Evolutionary conservation across 2,329 filamentous ascomycete species (phyloP).

Genomic region (Fusarium virguliforme): DNA sequence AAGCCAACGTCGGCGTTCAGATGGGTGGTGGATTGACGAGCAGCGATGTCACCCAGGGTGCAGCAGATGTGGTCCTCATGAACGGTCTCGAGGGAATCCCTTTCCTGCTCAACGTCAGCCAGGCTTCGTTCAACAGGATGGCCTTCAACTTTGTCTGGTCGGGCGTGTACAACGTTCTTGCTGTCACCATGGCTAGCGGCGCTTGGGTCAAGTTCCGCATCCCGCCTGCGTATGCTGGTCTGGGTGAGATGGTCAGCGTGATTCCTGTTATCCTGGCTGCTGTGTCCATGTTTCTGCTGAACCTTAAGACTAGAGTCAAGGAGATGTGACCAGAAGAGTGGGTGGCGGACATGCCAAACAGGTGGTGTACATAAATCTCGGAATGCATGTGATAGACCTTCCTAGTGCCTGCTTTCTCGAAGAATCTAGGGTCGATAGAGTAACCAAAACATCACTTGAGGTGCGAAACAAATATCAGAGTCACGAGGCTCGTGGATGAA

Average conservation of each 20-base stretch:
- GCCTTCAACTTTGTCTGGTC: conserved; percentile 72
- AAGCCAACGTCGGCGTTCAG: conserved; percentile 73
- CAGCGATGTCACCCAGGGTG: conserved; percentile 64
- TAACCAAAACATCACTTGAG: too few relatives aligned
- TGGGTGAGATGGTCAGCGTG: conserved; percentile 11
- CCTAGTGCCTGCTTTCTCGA: too few relatives aligned
- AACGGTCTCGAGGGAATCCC: conserved; percentile 62
- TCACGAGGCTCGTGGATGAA: too few relatives aligned
- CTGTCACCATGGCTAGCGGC: conserved; percentile 73
- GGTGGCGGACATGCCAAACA: background rate
- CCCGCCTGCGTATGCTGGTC: conserved; percentile 1
- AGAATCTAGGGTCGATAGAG: too few relatives aligned
- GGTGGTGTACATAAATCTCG: background rate
- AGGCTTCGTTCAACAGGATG: conserved; percentile 55
- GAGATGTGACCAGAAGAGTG: background rate
- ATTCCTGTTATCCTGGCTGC: conserved; percentile 7
- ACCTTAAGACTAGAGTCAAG: conserved; percentile 1
- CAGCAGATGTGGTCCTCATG: conserved; percentile 57
- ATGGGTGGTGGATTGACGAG: conserved; percentile 62
- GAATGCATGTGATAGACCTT: too few relatives aligned
- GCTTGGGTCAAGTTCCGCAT: conserved; percentile 68
- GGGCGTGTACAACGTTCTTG: conserved; percentile 72
- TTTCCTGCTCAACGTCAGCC: conserved; percentile 64
- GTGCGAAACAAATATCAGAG: too few relatives aligned
- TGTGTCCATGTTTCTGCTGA: background rate